phyloP scores from a whole-genome alignment of 108 stramenopile genomes.

The Stephanodiscus triporus region DNA sequence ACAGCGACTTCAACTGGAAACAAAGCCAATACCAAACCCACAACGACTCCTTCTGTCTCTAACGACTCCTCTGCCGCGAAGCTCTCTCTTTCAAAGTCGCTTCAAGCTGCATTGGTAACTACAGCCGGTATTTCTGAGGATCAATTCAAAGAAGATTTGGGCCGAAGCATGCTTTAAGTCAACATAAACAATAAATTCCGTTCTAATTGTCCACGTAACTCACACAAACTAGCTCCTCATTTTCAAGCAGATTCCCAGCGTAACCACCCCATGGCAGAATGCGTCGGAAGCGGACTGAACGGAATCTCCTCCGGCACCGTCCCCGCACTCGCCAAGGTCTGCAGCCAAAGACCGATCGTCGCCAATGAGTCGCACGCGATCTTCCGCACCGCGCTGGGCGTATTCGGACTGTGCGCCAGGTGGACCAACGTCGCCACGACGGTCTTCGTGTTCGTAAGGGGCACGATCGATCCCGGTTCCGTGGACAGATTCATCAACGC shows the following conservation, averaged over 20 bases:
- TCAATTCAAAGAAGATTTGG: slow-evolving; percentile 6
- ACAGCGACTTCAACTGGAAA: too few species aligned
- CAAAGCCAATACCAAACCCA: neutral
- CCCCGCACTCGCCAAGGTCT: slow-evolving; percentile 77
- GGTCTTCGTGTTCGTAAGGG: slow-evolving; percentile 80
- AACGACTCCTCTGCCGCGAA: too few species aligned
- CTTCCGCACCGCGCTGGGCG: slow-evolving; percentile 53
- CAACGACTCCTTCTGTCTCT: too few species aligned
- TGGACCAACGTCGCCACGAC: slow-evolving; percentile 82
- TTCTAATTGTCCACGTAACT: too few species aligned
- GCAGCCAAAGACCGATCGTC: slow-evolving; percentile 83
- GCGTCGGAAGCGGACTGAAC: slow-evolving; percentile 67
- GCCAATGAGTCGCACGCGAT: slow-evolving; percentile 82
- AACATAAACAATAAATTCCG: too few species aligned
- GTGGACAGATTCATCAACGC: slow-evolving; percentile 80
- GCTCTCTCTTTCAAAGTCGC: too few species aligned
- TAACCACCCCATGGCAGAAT: slow-evolving; percentile 76
- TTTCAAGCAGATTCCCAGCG: slow-evolving; percentile 65
- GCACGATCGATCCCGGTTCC: slow-evolving; percentile 80
- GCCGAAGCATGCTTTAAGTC: neutral
- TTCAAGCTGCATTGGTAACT: too few species aligned
- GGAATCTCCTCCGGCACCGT: slow-evolving; percentile 65
- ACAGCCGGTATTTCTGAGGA: neutral
- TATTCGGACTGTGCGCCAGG: slow-evolving; percentile 70
- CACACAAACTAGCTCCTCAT: neutral